Evolutionary conservation across 495 filamentous ascomycete species (phyloP), one percentile per base, ranked within the genome.

Genomic region (Penicillium argentinense): DNA sequence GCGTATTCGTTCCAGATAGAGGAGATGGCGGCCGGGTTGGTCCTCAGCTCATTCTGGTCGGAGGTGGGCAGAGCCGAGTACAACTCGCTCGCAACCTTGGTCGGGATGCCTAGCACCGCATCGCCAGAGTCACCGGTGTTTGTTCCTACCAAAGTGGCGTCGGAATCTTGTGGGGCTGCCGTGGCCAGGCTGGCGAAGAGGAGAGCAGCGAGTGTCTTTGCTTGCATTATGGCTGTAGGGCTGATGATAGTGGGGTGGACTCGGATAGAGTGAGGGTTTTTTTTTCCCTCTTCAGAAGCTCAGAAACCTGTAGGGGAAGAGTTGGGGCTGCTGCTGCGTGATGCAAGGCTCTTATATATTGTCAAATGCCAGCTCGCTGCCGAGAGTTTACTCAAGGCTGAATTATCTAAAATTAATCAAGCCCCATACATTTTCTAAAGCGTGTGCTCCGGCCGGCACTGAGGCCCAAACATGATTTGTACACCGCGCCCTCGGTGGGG

Each of bases 171-270:
- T n/a, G 56, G 50, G 14, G 45, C 51, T 3, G 56, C 56, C 41
- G 53, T 3, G 12, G 45, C 49, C 9, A 41, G n/a, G 23, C 48
- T 26, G 29, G 47, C 45, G 24, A 49, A 29, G 45, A 56, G 29
- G 25, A 56, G 26, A 33, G 55, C 9, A n/a, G 45, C 29, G 24
- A 53, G 39, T 19, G 34, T 40, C 52, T 53, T 54, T 46, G 42
- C 33, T 9, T 59, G 42, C 55, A 59, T 59, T 24, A 4, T 59
- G 41, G 24, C 23, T 19, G 23, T 22, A n/a, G 9, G 11, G 5
- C n/a, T 5, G 29, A 32, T 33, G n/a, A n/a, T n/a, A n/a, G n/a
- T n/a, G n/a, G n/a, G n/a, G n/a, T n/a, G n/a, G n/a, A n/a, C n/a
- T n/a, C n/a, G n/a, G n/a, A n/a, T n/a, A n/a, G n/a, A n/a, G n/a